A percentile compares a stretch with the other conserved stretches of the same genome.
Conservation (phyloP, 441 rosid genomes). For the Pelargonium australe region DNA sequence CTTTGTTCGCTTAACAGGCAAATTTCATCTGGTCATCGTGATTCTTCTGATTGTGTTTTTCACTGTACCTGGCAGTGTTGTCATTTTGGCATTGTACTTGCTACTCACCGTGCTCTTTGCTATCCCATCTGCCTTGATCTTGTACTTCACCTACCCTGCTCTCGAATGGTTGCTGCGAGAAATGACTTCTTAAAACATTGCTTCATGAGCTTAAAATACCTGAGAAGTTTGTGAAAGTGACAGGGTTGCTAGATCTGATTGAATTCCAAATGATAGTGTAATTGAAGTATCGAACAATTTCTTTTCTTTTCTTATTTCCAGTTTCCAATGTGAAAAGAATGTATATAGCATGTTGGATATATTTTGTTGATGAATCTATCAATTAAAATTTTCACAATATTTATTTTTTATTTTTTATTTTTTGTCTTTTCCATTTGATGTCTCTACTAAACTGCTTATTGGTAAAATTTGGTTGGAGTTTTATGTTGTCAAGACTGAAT, state of each 20-base stretch:
- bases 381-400: neutral
- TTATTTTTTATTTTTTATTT: too few relatives aligned
- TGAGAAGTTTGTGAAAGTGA: neutral
- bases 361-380: neutral
- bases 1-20: slow-evolving; percentile 20
- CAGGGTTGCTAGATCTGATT: neutral
- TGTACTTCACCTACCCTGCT: slow-evolving; percentile 24
- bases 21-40: slow-evolving; percentile 23
- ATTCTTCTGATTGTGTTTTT: slow-evolving; percentile 26
- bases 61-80: slow-evolving; percentile 19
- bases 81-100: slow-evolving; percentile 22
- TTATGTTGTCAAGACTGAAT: too few relatives aligned
- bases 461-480: too few relatives aligned
- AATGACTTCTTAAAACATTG: slow-evolving; percentile 18
- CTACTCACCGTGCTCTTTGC: slow-evolving; percentile 23
- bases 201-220: neutral
- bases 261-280: neutral
- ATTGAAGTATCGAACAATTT: neutral
- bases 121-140: slow-evolving; percentile 23
- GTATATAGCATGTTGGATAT: neutral
- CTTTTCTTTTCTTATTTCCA: neutral
- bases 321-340: neutral
- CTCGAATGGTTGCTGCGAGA: slow-evolving; percentile 24
- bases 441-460: too few relatives aligned
- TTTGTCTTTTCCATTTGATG: too few relatives aligned